Conservation (phyloP, 2,329 filamentous ascomycete genomes). For the Xylariaceae sp. region DNA sequence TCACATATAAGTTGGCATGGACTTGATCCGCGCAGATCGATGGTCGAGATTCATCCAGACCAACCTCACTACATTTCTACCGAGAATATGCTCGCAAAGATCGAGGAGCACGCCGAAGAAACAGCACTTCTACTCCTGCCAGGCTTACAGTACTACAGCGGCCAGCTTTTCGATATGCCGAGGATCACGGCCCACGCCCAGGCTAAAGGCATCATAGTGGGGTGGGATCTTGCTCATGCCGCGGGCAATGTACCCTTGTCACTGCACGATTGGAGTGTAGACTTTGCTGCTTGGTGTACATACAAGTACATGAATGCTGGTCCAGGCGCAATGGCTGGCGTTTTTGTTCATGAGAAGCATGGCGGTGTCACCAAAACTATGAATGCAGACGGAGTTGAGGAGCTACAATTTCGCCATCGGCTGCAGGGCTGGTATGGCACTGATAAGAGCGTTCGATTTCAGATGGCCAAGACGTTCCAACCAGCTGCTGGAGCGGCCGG, state of each 20-base stretch:
- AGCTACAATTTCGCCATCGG: constrained; percentile 60
- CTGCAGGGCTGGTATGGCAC: constrained; percentile 86
- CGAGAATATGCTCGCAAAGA: constrained; percentile 66
- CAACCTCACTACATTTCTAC: constrained; percentile 64
- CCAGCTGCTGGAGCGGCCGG: constrained; percentile 77
- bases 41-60: constrained; percentile 71
- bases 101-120: constrained; percentile 70
- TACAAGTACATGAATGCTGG: constrained; percentile 94
- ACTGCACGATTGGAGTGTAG: constrained; percentile 85
- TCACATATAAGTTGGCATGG: constrained; percentile 75
- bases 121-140: constrained; percentile 78
- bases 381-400: too few relatives aligned
- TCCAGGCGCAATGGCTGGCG: constrained; percentile 74
- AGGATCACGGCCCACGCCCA: constrained; percentile 77
- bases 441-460: constrained; percentile 72
- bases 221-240: constrained; percentile 88
- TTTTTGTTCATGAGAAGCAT: constrained; percentile 78
- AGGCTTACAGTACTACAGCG: constrained; percentile 89
- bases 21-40: constrained; percentile 62
- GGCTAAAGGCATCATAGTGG: constrained; percentile 66
- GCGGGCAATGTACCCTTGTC: constrained; percentile 77
- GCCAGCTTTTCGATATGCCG: constrained; percentile 81
- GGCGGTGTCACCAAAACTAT: constrained; percentile 53
- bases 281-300: constrained; percentile 90
- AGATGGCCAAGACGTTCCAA: constrained; percentile 78